Base-by-base conservation (phyloP, 768 basidiomycete genomes). In the Calocybe cyanea region DNA sequence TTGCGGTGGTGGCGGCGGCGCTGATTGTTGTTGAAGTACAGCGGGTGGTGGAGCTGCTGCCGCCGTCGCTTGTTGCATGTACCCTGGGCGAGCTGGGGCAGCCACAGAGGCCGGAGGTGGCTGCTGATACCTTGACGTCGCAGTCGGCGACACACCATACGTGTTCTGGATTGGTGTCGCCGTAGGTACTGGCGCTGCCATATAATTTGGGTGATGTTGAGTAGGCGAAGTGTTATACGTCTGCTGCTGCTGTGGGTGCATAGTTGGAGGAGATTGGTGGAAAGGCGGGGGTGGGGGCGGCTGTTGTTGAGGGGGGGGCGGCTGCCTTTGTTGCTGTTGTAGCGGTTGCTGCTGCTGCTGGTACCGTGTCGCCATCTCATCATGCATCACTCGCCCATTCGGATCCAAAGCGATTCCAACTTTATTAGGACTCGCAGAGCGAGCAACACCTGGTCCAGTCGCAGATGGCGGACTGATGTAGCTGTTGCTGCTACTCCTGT, bases 381-480 rank as follows among this genome's bases (percentile, higher is more conserved):
- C 93, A 49, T 85, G 80, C 28, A 85, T 69, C 4, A 95, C 93
- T 11, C 83, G 76, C 7, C 92, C 93, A 47, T 71, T 78, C 0
- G 85, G 82, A 52, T 91, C 92, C 2, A 95, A 70, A 2, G 81
- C 76, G 49, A 95, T 94, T 2, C 93, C 92, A 3, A 90, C 74
- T n/a, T 73, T 72, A 47, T 86, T 90, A 23, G 85, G 85, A 46
- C 85, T 89, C 11, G 84, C 72, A n/a, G 83, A 73, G 0, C 85
- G 77, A 32, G 68, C 52, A 56, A 69, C 63, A 1, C 57, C 52
- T 36, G 63, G 58, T 11, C 62, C 49, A 11, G 25, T 28, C 25
- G 25, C 25, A 25, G 70, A 62, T n/a, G 73, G 72, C 19, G 70
- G 56, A 37, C 55, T 59, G 24, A 74, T 73, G 46, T 66, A 70